Conservation (phyloP, 352 stramenopile species). For the Peronospora destructor region DNA sequence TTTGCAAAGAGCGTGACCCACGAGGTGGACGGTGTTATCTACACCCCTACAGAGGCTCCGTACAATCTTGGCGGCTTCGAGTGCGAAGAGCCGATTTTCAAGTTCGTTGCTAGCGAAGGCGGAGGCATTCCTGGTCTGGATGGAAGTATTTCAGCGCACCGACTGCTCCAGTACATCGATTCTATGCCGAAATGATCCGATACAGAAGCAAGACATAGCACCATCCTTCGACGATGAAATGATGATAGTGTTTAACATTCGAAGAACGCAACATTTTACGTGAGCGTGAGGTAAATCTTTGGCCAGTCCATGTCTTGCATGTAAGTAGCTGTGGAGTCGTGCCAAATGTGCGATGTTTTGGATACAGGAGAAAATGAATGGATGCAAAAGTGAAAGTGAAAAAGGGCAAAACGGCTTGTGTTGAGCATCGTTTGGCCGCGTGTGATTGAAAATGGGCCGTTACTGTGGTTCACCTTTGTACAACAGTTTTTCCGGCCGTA, state of each 20-base stretch:
- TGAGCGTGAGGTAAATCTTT: constrained; percentile 61
- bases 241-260: constrained; percentile 13
- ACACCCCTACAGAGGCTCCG: constrained; percentile 72
- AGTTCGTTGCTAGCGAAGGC: constrained; percentile 83
- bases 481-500: constrained; percentile 79
- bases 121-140: constrained; percentile 75
- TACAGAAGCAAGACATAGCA: constrained; percentile 9
- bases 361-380: constrained; percentile 23
- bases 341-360: constrained; percentile 24
- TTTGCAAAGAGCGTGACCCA: constrained; percentile 84
- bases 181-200: constrained; percentile 53
- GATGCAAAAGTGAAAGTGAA: constrained; percentile 19
- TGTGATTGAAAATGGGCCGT: constrained; percentile 1
- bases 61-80: constrained; percentile 85
- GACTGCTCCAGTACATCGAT: constrained; percentile 74
- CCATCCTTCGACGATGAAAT: constrained; percentile 15
- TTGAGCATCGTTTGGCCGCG: constrained; percentile 8
- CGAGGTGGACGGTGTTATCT: constrained; percentile 83
- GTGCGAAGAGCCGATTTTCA: constrained; percentile 79
- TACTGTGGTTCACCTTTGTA: constrained; percentile 56
- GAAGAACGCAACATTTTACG: constrained; percentile 46
- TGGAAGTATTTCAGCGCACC: constrained; percentile 70
- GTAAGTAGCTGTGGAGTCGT: constrained; percentile 31
- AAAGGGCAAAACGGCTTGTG: constrained; percentile 16
- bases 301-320: constrained; percentile 50